Evolutionary conservation across 805 yeast genomes (phyloP), one percentile per base, ranked within the genome.

Genomic region (Pichia heedii): DNA sequence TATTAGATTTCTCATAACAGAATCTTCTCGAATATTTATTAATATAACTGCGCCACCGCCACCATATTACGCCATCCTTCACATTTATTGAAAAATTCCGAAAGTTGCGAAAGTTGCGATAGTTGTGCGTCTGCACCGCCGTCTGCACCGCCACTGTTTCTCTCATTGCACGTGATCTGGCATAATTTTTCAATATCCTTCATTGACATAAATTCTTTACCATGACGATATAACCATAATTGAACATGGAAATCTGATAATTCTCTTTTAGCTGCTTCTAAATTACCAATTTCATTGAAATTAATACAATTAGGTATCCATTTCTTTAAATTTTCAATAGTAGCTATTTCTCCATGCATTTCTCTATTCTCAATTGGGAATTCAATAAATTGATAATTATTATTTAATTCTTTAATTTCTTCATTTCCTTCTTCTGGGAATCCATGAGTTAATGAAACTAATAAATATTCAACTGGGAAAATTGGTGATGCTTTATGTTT

Each of bases 401-500:
- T n/a, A n/a, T n/a, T n/a, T n/a, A n/a, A n/a, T n/a, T n/a, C n/a
- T n/a, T n/a, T n/a, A 29, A 6, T 12, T 7, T 1, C 15, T 12
- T 24, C 26, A 10, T 79, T 56, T 18, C 50, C 71, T 0, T 69
- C 66, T 49, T 79, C 75, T 1, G 96, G 95, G 73, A 93, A 90
- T 3, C 97, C 96, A 61, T 93, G 97, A 5, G 94, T 81, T 49
- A 90, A 65, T 2, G 96, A 81, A 1, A 90, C 95, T 42, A 93
- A 64, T 47, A 88, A 62, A 58, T 84, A 88, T 48, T 88, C 96
- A n/a, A 84, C 88, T 2, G 97, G 97, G 60, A 88, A 85, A 21
- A 93, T 84, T 1, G 96, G 96, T 54, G 82, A 82, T 1, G 96
- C 95, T 57, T 85, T 83, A 35, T 79, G 76, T 54, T 87, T 87